phyloP scores from a whole-genome alignment of 192 early-diverging fungal species.

The Piromyces sp. region DNA sequence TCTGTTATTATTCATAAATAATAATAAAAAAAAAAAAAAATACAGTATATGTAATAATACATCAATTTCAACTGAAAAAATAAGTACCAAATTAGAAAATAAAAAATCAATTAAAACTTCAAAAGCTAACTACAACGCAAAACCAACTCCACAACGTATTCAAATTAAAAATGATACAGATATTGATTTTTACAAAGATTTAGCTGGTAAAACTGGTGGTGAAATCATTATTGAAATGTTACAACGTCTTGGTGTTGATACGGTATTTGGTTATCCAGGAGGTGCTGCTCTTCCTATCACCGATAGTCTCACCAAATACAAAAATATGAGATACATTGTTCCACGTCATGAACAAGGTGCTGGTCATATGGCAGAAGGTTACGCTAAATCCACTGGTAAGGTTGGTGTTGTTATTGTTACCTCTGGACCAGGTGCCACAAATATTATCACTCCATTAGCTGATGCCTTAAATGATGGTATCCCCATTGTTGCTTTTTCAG shows the following conservation, averaged over 20 bases:
- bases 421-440: slow-evolving; percentile 91
- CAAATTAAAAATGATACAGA: too few relatives aligned
- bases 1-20: too few relatives aligned
- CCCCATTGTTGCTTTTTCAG: slow-evolving; percentile 85
- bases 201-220: slow-evolving; percentile 90
- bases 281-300: slow-evolving; percentile 96
- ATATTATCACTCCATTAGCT: slow-evolving; percentile 91
- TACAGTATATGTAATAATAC: too few relatives aligned
- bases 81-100: too few relatives aligned
- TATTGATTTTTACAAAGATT: slow-evolving; percentile 5
- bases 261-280: slow-evolving; percentile 95
- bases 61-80: too few relatives aligned
- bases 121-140: too few relatives aligned
- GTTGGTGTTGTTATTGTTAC: slow-evolving; percentile 64
- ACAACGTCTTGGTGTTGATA: slow-evolving; percentile 76
- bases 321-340: slow-evolving; percentile 88
- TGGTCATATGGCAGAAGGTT: slow-evolving; percentile 96
- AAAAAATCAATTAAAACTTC: too few relatives aligned
- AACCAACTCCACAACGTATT: too few relatives aligned
- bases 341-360: slow-evolving; percentile 96
- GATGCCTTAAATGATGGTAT: slow-evolving; percentile 88
- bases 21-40: too few relatives aligned
- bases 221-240: slow-evolving; percentile 99
- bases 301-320: slow-evolving; percentile 88
- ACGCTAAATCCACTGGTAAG: slow-evolving; percentile 54